Conservation (phyloP, 1,284 basidiomycete species). For the Blastosporella zonata region DNA sequence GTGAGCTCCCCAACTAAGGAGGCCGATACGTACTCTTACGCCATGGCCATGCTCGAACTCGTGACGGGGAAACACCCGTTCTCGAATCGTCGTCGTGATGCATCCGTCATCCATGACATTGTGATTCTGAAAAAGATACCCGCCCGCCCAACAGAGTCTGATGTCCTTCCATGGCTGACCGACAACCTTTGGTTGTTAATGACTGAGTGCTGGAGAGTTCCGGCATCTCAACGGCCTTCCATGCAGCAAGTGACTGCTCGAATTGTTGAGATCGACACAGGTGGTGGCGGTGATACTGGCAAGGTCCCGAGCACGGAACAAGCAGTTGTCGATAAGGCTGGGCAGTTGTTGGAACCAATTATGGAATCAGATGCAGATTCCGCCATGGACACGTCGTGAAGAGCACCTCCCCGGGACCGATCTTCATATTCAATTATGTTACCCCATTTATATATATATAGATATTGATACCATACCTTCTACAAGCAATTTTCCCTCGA, state of each 20-base stretch:
- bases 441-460: too few species aligned
- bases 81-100: constrained; percentile 42
- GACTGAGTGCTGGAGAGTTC: constrained; percentile 41
- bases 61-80: constrained; percentile 49
- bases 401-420: background rate
- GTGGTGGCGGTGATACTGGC: too few species aligned
- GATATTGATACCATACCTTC: too few species aligned
- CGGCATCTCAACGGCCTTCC: constrained; percentile 29
- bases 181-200: constrained; percentile 45
- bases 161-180: constrained; percentile 34
- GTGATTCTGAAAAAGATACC: constrained; percentile 35
- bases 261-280: constrained; percentile 18
- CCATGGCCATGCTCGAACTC: constrained; percentile 56
- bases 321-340: constrained; percentile 1
- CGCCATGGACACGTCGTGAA: constrained; percentile 13
- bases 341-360: constrained; percentile 4
- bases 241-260: constrained; percentile 33
- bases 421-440: background rate
- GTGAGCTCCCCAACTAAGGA: constrained; percentile 37
- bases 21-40: constrained; percentile 54
- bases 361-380: constrained; percentile 10
- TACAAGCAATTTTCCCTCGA: too few species aligned
- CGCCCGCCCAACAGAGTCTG: constrained; percentile 32
- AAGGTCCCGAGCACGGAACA: too few species aligned
- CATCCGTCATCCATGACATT: constrained; percentile 45